These are phyloP conservation scores for Epichloe sp. DNA, from an alignment of 2,329 filamentous ascomycete genomes.

Conservation along the genomic window DNA sequence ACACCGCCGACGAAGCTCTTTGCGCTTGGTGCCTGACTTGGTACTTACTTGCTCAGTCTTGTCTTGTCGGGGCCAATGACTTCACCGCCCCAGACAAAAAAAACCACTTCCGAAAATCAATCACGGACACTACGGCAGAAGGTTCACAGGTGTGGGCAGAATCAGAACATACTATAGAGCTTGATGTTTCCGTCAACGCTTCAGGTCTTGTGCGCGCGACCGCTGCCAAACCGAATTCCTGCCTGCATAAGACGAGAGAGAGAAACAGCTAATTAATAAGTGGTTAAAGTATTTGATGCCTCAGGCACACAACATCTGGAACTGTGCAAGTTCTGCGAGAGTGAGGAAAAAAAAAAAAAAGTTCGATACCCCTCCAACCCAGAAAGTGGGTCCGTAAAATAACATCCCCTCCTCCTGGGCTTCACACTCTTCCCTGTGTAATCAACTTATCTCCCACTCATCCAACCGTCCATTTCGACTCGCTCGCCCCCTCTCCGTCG, in stretches of 20 bases:
- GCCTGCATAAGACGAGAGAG: no score
- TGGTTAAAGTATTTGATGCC: neutral
- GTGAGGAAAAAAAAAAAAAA: neutral
- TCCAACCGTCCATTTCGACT: neutral
- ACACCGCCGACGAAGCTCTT: neutral
- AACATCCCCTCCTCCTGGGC: constrained; percentile 1
- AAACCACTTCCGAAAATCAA: no score
- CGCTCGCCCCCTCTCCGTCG: neutral
- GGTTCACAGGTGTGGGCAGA: no score
- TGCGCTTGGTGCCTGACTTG: neutral
- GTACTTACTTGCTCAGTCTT: no score
- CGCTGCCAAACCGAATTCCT: no score
- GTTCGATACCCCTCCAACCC: constrained; percentile 4
- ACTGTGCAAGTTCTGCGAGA: neutral
- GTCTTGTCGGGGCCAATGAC: no score
- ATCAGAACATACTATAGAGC: no score
- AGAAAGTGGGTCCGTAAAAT: constrained; percentile 5
- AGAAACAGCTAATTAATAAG: no score
- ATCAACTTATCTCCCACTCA: neutral
- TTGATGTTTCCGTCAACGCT: no score
- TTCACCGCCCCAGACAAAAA: no score
- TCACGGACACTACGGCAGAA: no score
- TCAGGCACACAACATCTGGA: neutral
- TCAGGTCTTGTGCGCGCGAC: no score
- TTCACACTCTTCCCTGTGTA: neutral